Conservation (phyloP, 352 stramenopile species). For the Vaucheria bursata region DNA sequence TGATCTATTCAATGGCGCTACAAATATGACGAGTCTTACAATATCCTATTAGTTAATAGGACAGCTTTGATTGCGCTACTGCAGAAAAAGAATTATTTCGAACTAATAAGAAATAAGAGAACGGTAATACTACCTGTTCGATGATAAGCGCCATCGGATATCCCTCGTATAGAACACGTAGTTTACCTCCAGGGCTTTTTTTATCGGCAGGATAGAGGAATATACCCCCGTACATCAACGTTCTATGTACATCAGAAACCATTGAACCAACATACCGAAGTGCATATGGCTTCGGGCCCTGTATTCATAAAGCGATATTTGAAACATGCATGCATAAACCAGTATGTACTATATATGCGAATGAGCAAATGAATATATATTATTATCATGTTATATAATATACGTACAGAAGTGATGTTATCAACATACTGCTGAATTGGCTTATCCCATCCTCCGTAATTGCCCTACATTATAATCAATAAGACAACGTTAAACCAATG, state of each 20-base stretch:
- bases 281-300: constrained; percentile 60
- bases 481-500: too few species aligned
- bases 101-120: too few species aligned
- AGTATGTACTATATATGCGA: neutral
- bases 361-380: neutral
- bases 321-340: neutral
- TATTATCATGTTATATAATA: too few species aligned
- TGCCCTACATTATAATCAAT: constrained; percentile 56
- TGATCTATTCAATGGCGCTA: too few species aligned
- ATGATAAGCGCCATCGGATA: constrained; percentile 99
- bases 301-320: neutral
- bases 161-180: constrained; percentile 95
- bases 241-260: constrained; percentile 96
- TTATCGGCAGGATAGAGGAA: constrained; percentile 93
- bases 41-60: too few species aligned
- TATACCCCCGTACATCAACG: constrained; percentile 94
- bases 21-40: too few species aligned
- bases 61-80: too few species aligned
- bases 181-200: constrained; percentile 79
- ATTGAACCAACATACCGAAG: constrained; percentile 95
- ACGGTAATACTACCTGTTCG: constrained; percentile 53
- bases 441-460: constrained; percentile 86
- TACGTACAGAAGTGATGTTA: constrained; percentile 52
- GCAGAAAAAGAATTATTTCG: too few species aligned
- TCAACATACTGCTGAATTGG: constrained; percentile 68